Base-by-base conservation (phyloP, 495 filamentous ascomycete genomes). In the Viridothelium virens region DNA sequence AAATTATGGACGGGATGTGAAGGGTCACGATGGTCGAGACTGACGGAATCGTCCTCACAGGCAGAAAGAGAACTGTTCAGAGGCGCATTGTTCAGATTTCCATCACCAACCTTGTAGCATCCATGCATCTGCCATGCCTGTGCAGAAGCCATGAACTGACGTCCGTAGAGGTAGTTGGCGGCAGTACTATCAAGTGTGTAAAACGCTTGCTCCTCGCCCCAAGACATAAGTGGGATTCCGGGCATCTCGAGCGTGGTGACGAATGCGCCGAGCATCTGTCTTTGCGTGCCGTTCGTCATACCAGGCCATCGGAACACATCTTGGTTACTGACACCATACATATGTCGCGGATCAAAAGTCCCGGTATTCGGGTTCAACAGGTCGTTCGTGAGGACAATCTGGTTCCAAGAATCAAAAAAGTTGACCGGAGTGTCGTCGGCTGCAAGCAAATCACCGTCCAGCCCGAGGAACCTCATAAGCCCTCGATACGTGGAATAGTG, bases 281-380 rank as follows among this genome's bases (percentile, higher is more conserved):
- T 81, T 71, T 89, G 81, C 0, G 83, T 82, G 5, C 88, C 88
- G 63, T 82, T 78, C n/a, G 80, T 75, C 61, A 91, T 79, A 2
- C 84, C 79, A 7, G 88, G 87, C 88, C 88, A 91, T 9, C 87
- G 82, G 73, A 91, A 89, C 4, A 91, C 86, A 70, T 91, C 88
- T 74, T 91, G 88, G 70, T 90, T 90, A 5, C 85, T 87, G 2
- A 79, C 80, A 37, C 88, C 88, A 62, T 84, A 90, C 79, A 90
- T 83, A 70, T 91, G 87, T 14, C 88, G 80, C 3, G 87, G 87
- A 69, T 90, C 87, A 65, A 89, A 89, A 65, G 81, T 76, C 59
- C 85, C 86, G 1, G 82, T 88, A 71, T 87, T 85, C 4, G 85
- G 78, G 66, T 89, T 90, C 66, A 82, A 71, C 66, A 89, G 69